phyloP scores from a whole-genome alignment of 495 filamentous ascomycete genomes.

The Delitschia confertaspora region DNA sequence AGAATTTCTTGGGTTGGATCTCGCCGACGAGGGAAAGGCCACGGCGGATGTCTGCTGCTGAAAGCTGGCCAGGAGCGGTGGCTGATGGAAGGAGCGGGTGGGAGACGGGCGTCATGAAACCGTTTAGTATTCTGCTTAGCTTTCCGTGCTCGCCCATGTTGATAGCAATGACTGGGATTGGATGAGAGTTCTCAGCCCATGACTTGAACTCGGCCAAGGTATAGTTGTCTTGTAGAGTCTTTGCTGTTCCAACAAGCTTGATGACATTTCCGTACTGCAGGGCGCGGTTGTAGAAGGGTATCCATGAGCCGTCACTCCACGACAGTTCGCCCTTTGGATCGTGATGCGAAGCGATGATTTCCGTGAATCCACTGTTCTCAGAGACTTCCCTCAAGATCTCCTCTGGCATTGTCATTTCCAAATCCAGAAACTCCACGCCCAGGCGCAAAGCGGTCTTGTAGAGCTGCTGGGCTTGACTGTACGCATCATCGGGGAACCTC shows the following conservation, averaged over 20 bases:
- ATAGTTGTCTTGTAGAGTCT: conserved; percentile 72
- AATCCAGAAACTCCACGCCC: conserved; percentile 84
- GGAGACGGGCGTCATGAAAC: conserved; percentile 91
- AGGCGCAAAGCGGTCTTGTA: conserved; percentile 71
- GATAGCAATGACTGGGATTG: conserved; percentile 79
- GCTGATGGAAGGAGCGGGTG: conserved; percentile 84
- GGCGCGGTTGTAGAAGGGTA: conserved; percentile 75
- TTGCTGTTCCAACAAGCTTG: conserved; percentile 86
- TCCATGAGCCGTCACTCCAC: conserved; percentile 86
- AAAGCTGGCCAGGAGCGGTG: conserved; percentile 90
- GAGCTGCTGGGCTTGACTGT: conserved; percentile 58
- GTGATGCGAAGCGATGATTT: conserved; percentile 92
- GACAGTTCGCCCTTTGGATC: conserved; percentile 70
- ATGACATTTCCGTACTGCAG: conserved; percentile 82
- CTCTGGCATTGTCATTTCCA: conserved; percentile 83
- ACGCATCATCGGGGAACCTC: conserved; percentile 70
- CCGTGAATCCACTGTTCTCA: conserved; percentile 58
- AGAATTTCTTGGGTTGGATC: conserved; percentile 68
- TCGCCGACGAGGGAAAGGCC: conserved; percentile 72
- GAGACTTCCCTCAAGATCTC: conserved; percentile 57
- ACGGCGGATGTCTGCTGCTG: conserved; percentile 75
- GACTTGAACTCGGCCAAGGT: conserved; percentile 73
- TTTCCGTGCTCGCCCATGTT: conserved; percentile 91
- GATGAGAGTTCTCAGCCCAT: conserved; percentile 60
- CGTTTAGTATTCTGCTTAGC: conserved; percentile 79